phyloP scores from a whole-genome alignment of 495 filamentous ascomycete species.

The Daldinia caldariorum region DNA sequence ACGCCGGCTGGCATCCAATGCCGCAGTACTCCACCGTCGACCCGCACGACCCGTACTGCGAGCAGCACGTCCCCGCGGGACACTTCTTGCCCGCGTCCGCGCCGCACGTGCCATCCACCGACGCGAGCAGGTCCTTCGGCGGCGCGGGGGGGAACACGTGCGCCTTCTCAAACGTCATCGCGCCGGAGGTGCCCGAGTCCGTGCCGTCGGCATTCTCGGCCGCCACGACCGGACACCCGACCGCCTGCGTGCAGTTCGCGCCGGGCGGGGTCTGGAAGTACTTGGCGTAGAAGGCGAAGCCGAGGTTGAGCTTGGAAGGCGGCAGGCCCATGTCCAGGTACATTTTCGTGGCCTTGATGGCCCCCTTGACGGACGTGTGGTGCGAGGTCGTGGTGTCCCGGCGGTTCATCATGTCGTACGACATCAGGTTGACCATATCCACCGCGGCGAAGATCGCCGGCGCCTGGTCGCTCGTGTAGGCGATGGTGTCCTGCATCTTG shows the following conservation, averaged over 20 bases:
- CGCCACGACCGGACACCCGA: slow-evolving; percentile 63
- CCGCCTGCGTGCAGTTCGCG: slow-evolving; percentile 51
- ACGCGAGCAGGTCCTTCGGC: slow-evolving; percentile 17
- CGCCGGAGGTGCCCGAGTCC: slow-evolving; percentile 65
- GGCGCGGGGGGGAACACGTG: slow-evolving; percentile 41
- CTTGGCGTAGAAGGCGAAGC: slow-evolving; percentile 72
- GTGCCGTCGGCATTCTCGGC: slow-evolving; percentile 67
- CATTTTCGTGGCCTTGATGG: slow-evolving; percentile 56
- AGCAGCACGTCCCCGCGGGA: slow-evolving; percentile 36
- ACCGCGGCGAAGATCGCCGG: slow-evolving; percentile 64
- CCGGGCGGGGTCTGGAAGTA: slow-evolving; percentile 64
- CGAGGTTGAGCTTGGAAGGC: slow-evolving; percentile 68
- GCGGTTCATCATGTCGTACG: slow-evolving; percentile 73
- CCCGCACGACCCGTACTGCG: slow-evolving; percentile 38
- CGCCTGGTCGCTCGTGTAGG: slow-evolving; percentile 63
- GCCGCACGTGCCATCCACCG: slow-evolving; percentile 34
- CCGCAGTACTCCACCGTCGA: slow-evolving; percentile 38
- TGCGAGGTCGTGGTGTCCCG: slow-evolving; percentile 67
- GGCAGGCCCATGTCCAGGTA: slow-evolving; percentile 64
- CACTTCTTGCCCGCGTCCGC: slow-evolving; percentile 7
- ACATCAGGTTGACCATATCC: slow-evolving; percentile 74
- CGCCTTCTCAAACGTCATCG: slow-evolving; percentile 59
- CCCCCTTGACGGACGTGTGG: slow-evolving; percentile 61
- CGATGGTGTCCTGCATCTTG: slow-evolving; percentile 65
- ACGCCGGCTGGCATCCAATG: slow-evolving; percentile 37